Evolutionary conservation across 176 grass and related monocot species (phyloP).

Genomic region (Ensete ventricosum): DNA sequence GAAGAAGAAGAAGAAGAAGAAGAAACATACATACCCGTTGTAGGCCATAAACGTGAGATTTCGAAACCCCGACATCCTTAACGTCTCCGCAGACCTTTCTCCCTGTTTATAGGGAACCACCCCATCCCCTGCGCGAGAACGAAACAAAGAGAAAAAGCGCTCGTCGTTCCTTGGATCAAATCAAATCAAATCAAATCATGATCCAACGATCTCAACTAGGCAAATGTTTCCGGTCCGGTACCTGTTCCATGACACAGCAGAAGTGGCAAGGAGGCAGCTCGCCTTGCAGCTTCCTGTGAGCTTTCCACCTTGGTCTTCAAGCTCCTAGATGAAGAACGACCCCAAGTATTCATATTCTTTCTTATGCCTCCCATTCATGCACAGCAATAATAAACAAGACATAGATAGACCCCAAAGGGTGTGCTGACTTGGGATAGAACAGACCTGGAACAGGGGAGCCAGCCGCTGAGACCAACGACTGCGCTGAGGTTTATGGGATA

Average conservation of each 20-base stretch:
- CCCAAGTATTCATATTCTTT: too few relatives aligned
- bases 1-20: too few relatives aligned
- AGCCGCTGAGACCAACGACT: constrained; percentile 64
- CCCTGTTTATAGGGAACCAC: constrained; percentile 63
- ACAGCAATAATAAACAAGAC: too few relatives aligned
- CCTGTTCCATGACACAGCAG: constrained; percentile 70
- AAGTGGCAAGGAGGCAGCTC: constrained; percentile 55
- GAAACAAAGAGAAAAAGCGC: too few relatives aligned
- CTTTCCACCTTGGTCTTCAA: constrained; percentile 21
- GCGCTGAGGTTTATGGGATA: constrained; percentile 74
- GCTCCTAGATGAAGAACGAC: constrained; percentile 11
- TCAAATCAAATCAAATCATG: too few relatives aligned
- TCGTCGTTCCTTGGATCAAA: too few relatives aligned
- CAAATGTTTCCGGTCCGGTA: too few relatives aligned
- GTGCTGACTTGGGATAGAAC: background rate
- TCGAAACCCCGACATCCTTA: too few relatives aligned
- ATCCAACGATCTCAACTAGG: too few relatives aligned
- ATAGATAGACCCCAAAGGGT: too few relatives aligned
- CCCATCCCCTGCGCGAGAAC: constrained; percentile 58
- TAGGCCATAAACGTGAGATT: background rate
- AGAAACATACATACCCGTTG: constrained; percentile 42
- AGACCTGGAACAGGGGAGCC: constrained; percentile 94
- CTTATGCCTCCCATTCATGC: too few relatives aligned
- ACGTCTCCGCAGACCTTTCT: constrained; percentile 36
- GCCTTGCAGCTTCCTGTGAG: constrained; percentile 20